Conservation (phyloP, 768 basidiomycete genomes). For the Rhodotorula taiwanensis region DNA sequence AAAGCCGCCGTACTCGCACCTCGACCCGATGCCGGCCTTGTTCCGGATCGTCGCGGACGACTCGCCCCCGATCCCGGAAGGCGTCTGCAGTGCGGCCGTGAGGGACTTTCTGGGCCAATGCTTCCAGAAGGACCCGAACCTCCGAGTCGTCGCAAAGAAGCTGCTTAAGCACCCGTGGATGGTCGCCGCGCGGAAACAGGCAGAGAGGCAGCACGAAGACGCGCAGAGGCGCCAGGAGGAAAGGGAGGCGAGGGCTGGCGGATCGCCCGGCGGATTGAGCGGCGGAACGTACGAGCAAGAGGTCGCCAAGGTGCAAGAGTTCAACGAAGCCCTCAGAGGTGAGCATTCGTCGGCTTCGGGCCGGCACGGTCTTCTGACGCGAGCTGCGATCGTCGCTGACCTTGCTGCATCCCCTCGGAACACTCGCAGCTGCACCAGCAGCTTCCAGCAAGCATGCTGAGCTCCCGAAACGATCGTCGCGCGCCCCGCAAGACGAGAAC, state of each 20-base stretch:
- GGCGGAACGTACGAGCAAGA: constrained; percentile 66
- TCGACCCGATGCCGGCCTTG: constrained; percentile 96
- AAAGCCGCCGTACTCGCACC: constrained; percentile 88
- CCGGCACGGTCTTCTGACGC: no score
- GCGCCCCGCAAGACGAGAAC: no score
- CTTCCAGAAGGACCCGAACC: constrained; percentile 94
- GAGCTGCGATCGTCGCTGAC: not conserved
- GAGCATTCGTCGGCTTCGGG: constrained; percentile 37
- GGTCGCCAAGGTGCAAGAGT: constrained; percentile 90
- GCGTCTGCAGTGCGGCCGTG: constrained; percentile 74
- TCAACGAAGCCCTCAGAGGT: constrained; percentile 97
- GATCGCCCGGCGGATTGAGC: no score
- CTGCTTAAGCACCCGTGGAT: constrained; percentile 93
- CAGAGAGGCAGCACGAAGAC: constrained; percentile 39
- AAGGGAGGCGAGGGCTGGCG: not conserved
- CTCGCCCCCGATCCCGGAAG: constrained; percentile 90
- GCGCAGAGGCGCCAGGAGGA: constrained; percentile 1
- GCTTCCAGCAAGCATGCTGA: no score
- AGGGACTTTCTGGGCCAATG: constrained; percentile 96
- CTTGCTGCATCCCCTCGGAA: not conserved
- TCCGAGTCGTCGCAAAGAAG: constrained; percentile 89
- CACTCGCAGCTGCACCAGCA: no score
- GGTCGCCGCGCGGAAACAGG: constrained; percentile 69
- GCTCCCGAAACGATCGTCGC: no score
- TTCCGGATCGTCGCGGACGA: constrained; percentile 99